Conservation (phyloP, 768 basidiomycete species). For the Sporobolomyces roseus region DNA sequence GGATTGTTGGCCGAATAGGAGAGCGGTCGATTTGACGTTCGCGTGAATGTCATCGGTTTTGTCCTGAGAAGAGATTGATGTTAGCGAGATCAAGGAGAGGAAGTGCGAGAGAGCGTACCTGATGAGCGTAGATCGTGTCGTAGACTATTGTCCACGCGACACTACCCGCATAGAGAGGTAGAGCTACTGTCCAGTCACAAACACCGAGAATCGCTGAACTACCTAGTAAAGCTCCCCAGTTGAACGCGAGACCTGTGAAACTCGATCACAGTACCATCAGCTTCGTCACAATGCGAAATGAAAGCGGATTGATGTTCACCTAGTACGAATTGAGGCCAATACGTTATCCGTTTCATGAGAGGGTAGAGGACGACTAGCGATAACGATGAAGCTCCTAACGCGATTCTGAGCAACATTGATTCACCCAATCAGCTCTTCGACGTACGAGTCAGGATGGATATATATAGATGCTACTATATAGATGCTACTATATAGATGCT, state of each 20-base stretch:
- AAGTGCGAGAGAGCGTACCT: conserved; percentile 54
- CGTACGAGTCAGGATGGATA: not conserved
- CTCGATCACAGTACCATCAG: not conserved
- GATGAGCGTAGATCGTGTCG: conserved; percentile 96
- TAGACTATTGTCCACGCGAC: conserved; percentile 93
- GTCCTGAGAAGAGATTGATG: conserved; percentile 58
- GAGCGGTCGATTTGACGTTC: conserved; percentile 88
- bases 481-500: too few species aligned
- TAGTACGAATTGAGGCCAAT: conserved; percentile 95
- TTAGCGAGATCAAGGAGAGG: not conserved
- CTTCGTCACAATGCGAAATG: not conserved
- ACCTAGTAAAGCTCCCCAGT: conserved; percentile 93
- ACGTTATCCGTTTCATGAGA: conserved; percentile 91
- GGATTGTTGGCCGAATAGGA: conserved; percentile 76
- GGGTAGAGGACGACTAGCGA: conserved; percentile 85
- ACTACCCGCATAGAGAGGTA: conserved; percentile 85
- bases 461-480: too few species aligned
- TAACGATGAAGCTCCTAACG: conserved; percentile 85
- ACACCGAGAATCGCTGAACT: conserved; percentile 87
- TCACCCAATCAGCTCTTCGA: too few species aligned
- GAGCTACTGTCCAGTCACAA: conserved; percentile 73
- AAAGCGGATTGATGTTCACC: conserved; percentile 55
- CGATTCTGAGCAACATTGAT: conserved; percentile 59
- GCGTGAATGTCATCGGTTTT: conserved; percentile 81
- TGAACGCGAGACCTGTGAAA: conserved; percentile 81